Conservation (phyloP, 129 eudicot genomes). For the Flaveria bidentis region DNA sequence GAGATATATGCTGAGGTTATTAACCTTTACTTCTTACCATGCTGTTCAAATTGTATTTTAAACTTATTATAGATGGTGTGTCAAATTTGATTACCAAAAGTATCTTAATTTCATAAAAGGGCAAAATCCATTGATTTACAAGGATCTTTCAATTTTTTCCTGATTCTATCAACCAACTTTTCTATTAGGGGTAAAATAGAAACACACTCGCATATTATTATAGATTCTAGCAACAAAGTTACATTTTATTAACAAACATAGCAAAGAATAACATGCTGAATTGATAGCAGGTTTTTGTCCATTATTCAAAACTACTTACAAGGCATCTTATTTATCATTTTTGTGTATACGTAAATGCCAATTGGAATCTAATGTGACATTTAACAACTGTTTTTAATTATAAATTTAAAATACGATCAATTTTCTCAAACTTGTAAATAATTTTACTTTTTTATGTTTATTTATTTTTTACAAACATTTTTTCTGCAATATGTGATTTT, state of each 20-base stretch:
- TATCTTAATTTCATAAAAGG: neutral
- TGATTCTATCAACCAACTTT: too few relatives aligned
- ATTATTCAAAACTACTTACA: neutral
- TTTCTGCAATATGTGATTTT: neutral
- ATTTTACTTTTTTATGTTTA: neutral
- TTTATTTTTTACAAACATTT: neutral
- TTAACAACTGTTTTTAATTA: neutral
- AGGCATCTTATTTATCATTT: neutral
- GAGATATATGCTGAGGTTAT: slow-evolving; percentile 95
- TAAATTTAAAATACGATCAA: neutral
- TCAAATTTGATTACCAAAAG: neutral
- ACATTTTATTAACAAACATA: neutral
- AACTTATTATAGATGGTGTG: neutral
- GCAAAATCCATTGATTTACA: neutral
- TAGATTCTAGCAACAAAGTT: neutral
- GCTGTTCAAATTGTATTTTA: neutral
- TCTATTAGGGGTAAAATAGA: neutral
- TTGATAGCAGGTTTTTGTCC: neutral
- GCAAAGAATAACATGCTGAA: neutral
- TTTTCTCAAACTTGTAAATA: neutral
- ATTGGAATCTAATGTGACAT: neutral
- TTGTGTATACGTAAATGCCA: neutral
- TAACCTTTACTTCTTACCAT: slow-evolving; percentile 22
- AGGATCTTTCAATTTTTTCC: too few relatives aligned
- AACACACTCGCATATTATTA: neutral